These are phyloP conservation scores for Dactylellina haptotyla DNA, from an alignment of 2,329 filamentous ascomycete genomes.

Conservation along the genomic window DNA sequence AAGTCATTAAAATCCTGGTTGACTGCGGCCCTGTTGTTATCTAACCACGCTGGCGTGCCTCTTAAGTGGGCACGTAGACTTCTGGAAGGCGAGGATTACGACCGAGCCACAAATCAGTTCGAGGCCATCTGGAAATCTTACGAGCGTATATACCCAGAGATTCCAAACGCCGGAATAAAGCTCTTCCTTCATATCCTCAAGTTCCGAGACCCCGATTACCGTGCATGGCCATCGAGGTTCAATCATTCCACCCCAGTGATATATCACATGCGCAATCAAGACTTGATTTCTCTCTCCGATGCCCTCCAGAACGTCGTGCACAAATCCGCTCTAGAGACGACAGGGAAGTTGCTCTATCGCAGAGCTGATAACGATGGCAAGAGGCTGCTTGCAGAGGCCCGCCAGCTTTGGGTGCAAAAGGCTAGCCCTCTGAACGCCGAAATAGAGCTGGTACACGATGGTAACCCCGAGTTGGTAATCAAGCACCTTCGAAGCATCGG, in stretches of 20 bases:
- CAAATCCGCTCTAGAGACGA: too few species aligned
- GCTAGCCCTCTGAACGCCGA: constrained; percentile 1
- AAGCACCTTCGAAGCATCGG: neutral
- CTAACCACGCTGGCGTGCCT: constrained; percentile 6
- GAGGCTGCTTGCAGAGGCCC: constrained; percentile 3
- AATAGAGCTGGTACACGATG: neutral
- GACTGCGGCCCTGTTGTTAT: constrained; percentile 28
- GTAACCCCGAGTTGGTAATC: neutral
- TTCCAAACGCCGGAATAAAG: neutral
- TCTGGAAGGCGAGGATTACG: neutral
- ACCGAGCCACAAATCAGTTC: neutral
- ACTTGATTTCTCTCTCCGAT: neutral
- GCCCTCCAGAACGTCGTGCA: too few species aligned
- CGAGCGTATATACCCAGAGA: constrained; percentile 2
- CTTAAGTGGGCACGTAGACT: constrained; percentile 14
- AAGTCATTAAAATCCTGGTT: constrained; percentile 15
- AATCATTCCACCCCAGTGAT: neutral
- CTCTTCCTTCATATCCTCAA: constrained; percentile 36
- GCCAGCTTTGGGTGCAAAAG: neutral
- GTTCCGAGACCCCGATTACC: neutral
- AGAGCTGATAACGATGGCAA: neutral
- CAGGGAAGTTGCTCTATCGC: too few species aligned
- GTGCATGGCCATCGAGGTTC: neutral
- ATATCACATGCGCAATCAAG: neutral
- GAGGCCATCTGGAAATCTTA: constrained; percentile 3